A percentile compares a stretch with the other conserved stretches of the same genome.
Evolutionary conservation across 768 basidiomycete genomes (phyloP).

Genomic region (Phylloporus arenicola): DNA sequence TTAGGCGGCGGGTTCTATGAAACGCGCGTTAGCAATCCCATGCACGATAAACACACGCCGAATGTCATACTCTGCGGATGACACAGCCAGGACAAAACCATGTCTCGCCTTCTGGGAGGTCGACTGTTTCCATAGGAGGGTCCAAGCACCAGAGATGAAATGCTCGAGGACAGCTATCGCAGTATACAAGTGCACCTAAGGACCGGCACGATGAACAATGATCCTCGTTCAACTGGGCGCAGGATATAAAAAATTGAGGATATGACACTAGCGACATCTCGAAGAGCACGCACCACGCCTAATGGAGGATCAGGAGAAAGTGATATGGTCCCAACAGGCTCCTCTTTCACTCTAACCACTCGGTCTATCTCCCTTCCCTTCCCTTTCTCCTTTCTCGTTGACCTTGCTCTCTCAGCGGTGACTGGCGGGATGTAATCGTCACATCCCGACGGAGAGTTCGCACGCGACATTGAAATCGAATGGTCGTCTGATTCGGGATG

Average conservation of each 20-base stretch:
- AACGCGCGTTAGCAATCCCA: conserved; percentile 10
- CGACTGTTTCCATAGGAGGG: conserved; percentile 85
- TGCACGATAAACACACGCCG: not conserved
- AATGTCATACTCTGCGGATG: conserved; percentile 53
- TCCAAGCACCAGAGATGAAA: conserved; percentile 97
- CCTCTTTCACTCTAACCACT: conserved; percentile 41
- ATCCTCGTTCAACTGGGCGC: conserved; percentile 60
- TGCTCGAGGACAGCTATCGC: conserved; percentile 93
- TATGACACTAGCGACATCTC: conserved; percentile 1
- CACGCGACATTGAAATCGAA: conserved; percentile 52
- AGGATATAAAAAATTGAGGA: conserved; percentile 14
- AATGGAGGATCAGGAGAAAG: conserved; percentile 34
- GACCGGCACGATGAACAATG: conserved; percentile 84
- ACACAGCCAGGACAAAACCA: conserved; percentile 78
- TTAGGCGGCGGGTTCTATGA: conserved; percentile 56
- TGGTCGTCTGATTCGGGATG: conserved; percentile 56
- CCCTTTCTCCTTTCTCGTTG: conserved; percentile 39
- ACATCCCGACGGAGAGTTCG: conserved; percentile 43
- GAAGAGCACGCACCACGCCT: conserved; percentile 32
- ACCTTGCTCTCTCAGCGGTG: conserved; percentile 24
- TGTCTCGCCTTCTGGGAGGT: conserved; percentile 73
- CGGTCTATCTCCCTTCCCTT: conserved; percentile 42
- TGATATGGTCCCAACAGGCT: conserved; percentile 32
- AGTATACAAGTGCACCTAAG: conserved; percentile 83
- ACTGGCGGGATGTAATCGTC: conserved; percentile 22